Conservation (phyloP, 257 asterid genomes). For the Solanum pinnatisectum region DNA sequence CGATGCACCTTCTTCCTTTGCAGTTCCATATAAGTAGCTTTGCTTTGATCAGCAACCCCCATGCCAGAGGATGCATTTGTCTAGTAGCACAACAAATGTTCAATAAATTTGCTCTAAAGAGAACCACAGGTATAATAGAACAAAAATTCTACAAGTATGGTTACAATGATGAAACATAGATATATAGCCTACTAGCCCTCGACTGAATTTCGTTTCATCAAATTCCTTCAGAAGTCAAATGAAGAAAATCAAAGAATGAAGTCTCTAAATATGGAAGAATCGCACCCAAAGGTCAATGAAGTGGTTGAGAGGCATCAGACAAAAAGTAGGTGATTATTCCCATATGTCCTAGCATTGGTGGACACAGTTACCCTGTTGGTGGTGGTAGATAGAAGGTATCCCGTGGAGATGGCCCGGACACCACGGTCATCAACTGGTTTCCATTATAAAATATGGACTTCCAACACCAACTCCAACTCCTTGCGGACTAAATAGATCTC, state of each 20-base stretch:
- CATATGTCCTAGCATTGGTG: no score
- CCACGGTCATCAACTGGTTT: not conserved
- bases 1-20: conserved; percentile 55
- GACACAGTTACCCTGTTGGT: not conserved
- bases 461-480: not conserved
- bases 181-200: not conserved
- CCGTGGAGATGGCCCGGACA: not conserved
- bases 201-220: not conserved
- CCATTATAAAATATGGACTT: not conserved
- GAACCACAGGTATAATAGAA: not conserved
- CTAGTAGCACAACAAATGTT: conserved; percentile 10
- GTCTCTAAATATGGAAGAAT: not conserved
- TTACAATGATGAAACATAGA: not conserved
- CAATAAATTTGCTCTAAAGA: not conserved
- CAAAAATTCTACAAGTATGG: not conserved
- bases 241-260: not conserved
- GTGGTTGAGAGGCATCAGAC: not conserved
- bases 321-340: not conserved
- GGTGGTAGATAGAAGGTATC: not conserved
- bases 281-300: not conserved
- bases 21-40: conserved; percentile 46
- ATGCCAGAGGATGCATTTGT: conserved; percentile 50
- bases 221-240: not conserved
- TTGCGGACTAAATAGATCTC: not conserved
- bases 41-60: conserved; percentile 54